Base-by-base conservation (phyloP, 108 stramenopile genomes). In the Cyclotella baltica region DNA sequence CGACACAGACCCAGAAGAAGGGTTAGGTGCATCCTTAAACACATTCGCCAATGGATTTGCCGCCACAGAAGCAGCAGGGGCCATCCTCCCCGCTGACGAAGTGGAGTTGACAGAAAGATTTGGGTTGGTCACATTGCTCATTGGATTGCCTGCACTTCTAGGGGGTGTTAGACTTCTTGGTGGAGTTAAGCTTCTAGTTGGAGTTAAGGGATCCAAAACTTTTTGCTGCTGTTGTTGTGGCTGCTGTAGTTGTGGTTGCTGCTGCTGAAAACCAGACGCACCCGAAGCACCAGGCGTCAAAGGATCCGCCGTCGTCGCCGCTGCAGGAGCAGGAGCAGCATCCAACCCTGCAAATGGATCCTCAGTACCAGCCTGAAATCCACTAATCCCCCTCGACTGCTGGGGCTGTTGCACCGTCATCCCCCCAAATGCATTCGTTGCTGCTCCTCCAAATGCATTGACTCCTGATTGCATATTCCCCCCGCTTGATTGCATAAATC, bases 291-390 rank as follows among this genome's bases (percentile, higher is more conserved):
- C 51, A n/a, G n/a, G 9, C 4, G 36, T 19, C 15, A 43, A 23
- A 23, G 83, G 27, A 47, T 43, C 37, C n/a, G 48, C 30, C n/a
- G n/a, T 23, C 19, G 62, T 28, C 13, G 20, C 23, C 38, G 73
- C 67, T 20, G 51, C 33, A 4, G 81, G 52, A 20, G 70, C 28
- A 38, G 75, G 63, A 18, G 67, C 69, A 19, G 62, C 76, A 28
- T 88, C 84, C 75, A 95, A 78, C 29, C 83, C 92, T 52, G 94
- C 94, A 86, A 96, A 96, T 18, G 94, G 94, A 85, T 96, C 94
- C 43, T 73, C 86, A 18, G 69, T 81, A 47, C 87, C 85, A 37
- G 73, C 55, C 63, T 75, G 69, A 69, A 81, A 70, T 76, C 79
- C 87, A 61, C 67, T 70, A n/a, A n/a, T n/a, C 59, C 34, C 31